Conservation (phyloP, 768 basidiomycete species). For the Suillus tomentosus region DNA sequence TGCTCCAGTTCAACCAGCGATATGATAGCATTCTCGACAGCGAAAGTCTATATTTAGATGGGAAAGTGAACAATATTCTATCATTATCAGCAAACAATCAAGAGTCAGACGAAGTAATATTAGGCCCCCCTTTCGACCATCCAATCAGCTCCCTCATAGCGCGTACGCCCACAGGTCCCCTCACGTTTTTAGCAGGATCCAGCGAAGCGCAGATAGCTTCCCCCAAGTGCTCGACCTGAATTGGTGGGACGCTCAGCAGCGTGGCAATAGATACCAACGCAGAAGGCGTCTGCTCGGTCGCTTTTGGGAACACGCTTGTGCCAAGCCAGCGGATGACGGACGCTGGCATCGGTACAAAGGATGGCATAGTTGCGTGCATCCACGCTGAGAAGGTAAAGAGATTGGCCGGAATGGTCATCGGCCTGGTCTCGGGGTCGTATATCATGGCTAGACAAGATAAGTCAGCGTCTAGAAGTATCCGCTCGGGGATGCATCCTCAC, state of each 20-base stretch:
- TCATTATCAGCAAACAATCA: not conserved
- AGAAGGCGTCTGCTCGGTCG: constrained; percentile 38
- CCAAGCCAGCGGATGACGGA: constrained; percentile 57
- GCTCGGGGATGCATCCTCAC: constrained; percentile 47
- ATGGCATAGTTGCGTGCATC: constrained; percentile 64
- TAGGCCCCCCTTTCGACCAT: constrained; percentile 48
- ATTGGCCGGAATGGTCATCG: constrained; percentile 82
- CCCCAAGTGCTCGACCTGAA: constrained; percentile 96
- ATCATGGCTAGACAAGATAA: constrained; percentile 67
- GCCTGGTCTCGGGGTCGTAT: constrained; percentile 92
- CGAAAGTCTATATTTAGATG: not conserved
- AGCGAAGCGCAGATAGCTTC: constrained; percentile 73
- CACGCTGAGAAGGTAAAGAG: constrained; percentile 79
- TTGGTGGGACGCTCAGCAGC: constrained; percentile 78
- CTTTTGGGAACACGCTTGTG: constrained; percentile 23
- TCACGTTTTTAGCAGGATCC: constrained; percentile 49
- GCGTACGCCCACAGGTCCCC: constrained; percentile 67
- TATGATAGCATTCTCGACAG: not conserved
- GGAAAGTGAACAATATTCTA: not conserved
- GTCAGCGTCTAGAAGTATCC: not conserved
- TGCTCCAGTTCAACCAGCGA: not conserved
- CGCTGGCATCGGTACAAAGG: constrained; percentile 63
- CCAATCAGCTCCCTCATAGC: constrained; percentile 79
- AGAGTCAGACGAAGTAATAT: not conserved
- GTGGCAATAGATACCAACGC: constrained; percentile 71